Conservation (phyloP, 2,329 filamentous ascomycete species). For the Paracorniculantispora psalliotae region DNA sequence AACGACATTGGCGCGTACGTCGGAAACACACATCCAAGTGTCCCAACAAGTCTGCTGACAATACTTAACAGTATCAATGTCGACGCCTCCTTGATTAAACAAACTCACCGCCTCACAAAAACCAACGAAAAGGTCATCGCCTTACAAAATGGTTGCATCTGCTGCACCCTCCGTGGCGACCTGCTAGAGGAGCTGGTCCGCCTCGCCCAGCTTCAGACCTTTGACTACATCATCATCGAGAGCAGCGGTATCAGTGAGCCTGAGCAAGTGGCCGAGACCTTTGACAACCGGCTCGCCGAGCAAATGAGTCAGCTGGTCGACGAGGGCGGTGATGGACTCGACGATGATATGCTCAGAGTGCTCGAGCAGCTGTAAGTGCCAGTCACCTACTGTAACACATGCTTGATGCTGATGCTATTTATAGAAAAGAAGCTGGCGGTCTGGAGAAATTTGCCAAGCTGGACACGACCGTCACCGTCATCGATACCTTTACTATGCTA, state of each 20-base stretch:
- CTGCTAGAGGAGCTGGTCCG: slow-evolving; percentile 64
- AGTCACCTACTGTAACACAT: background rate
- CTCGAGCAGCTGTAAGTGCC: slow-evolving; percentile 31
- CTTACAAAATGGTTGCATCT: slow-evolving; percentile 71
- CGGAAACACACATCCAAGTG: rapidly evolving
- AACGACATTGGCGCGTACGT: slow-evolving; percentile 63
- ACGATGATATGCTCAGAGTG: slow-evolving; percentile 30
- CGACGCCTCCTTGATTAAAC: slow-evolving; percentile 56
- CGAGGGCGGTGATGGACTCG: slow-evolving; percentile 26
- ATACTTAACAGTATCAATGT: slow-evolving; percentile 50
- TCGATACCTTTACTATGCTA: slow-evolving; percentile 69
- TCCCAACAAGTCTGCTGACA: background rate
- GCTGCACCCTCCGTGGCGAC: slow-evolving; percentile 68
- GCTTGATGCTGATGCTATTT: rapidly evolving
- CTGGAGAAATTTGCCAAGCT: slow-evolving; percentile 61
- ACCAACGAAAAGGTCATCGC: slow-evolving; percentile 62
- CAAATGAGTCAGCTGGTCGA: slow-evolving; percentile 36
- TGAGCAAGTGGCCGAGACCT: slow-evolving; percentile 70
- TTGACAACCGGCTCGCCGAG: slow-evolving; percentile 52
- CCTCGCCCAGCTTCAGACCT: slow-evolving; percentile 54
- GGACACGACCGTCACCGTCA: slow-evolving; percentile 67
- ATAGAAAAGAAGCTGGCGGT: slow-evolving; percentile 52
- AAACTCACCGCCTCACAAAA: slow-evolving; percentile 50
- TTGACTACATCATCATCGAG: slow-evolving; percentile 70
- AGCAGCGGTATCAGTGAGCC: slow-evolving; percentile 69